Evolutionary conservation across 345 rosid genomes (phyloP).

Genomic region (Turnera subulata): DNA sequence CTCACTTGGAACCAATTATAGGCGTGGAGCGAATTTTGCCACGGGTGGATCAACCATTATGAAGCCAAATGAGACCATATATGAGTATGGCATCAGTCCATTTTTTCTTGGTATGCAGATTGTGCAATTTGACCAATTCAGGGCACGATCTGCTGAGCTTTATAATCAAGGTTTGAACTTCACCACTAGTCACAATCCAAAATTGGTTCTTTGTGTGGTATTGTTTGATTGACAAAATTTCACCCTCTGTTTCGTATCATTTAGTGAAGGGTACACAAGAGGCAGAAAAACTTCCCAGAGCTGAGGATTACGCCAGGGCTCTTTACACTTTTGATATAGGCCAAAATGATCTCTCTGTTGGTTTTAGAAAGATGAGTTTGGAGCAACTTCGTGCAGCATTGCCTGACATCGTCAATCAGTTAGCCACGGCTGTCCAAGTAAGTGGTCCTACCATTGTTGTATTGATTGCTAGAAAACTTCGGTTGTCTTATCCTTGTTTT

Average conservation of each 20-base stretch:
- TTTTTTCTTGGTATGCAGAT: conserved; percentile 90
- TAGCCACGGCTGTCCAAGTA: conserved; percentile 83
- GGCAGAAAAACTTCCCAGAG: conserved; percentile 61
- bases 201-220: neutral
- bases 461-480: neutral
- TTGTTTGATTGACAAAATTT: neutral
- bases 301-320: conserved; percentile 73
- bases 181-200: neutral
- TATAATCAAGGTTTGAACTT: conserved; percentile 42
- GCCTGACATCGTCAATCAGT: conserved; percentile 64
- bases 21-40: conserved; percentile 92
- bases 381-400: conserved; percentile 71
- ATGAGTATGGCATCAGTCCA: conserved; percentile 80
- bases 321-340: conserved; percentile 90
- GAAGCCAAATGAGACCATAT: conserved; percentile 84
- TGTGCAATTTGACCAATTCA: conserved; percentile 66
- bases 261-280: conserved; percentile 46
- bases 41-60: conserved; percentile 90
- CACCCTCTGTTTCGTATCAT: neutral
- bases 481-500: neutral
- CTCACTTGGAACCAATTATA: conserved; percentile 71
- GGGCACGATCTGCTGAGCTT: conserved; percentile 47
- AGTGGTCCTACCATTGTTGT: conserved; percentile 15
- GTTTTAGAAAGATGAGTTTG: conserved; percentile 57
- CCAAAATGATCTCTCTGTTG: conserved; percentile 90